Base-by-base conservation (phyloP, 163 green algal genomes). In the Chlamydomonas reinhardtii region DNA sequence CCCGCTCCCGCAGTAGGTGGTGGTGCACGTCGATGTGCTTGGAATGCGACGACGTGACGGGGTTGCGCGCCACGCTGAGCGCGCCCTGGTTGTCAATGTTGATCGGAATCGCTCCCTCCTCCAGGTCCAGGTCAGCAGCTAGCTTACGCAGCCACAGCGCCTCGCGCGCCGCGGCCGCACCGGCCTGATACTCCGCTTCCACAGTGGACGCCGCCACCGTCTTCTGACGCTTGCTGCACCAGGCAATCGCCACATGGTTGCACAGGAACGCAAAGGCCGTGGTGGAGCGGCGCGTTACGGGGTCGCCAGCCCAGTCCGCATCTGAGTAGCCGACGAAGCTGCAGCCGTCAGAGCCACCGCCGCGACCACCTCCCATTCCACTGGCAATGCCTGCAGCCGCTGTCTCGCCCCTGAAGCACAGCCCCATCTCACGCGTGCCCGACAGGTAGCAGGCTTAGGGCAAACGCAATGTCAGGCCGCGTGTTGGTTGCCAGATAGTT, bases 141-240 rank as follows among this genome's bases (percentile, higher is more conserved):
- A 94, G 73, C 5, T 81, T 91, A 1, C 79, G 62, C 8, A 92
- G 78, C 76, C 82, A 91, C 0, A 92, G 11, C 29, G 80, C 86
- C 61, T 92, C 89, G 73, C 90, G 90, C 37, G 82, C 76, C 22
- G 83, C 84, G 8, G 22, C 17, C 15, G 79, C 52, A 19, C 89
- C 89, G 16, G 85, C 85, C 68, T 93, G 91, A 73, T 93, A 93
- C 54, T 94, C 88, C 11, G 90, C 91, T 72, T 92, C 88, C 24
- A 76, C 80, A 4, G 91, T 93, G 4, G 80, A 91, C 2, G 83
- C 64, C 20, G 92, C 90, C 27, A 94, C 91, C 9, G 82, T 92
- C 24, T 31, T 37, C 39, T 94, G 91, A 61, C 90, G 70, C 14
- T 68, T 73, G 48, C 69, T 90, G 12, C 17, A 34, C 91, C 91